These are phyloP conservation scores for Exserohilum rostratum DNA, from an alignment of 2,329 filamentous ascomycete species.

Conservation along the genomic window DNA sequence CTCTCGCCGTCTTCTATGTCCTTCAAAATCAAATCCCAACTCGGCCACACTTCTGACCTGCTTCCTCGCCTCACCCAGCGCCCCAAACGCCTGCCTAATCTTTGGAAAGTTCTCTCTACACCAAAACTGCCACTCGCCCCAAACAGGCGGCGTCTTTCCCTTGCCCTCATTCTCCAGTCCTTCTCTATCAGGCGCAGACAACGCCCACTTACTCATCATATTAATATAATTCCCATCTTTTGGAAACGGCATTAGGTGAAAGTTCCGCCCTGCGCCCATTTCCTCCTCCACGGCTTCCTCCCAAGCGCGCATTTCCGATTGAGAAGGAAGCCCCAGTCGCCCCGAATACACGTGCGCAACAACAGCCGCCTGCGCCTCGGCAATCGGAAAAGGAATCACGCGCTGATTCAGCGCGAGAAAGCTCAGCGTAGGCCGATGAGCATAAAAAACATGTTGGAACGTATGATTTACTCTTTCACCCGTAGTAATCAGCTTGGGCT, in stretches of 20 bases:
- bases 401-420: conserved; percentile 79
- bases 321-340: conserved; percentile 67
- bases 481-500: conserved; percentile 66
- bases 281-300: conserved; percentile 55
- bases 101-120: conserved; percentile 69
- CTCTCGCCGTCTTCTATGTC: background rate
- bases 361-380: conserved; percentile 79
- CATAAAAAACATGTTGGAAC: conserved; percentile 81
- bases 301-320: conserved; percentile 71
- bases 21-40: conserved; percentile 69
- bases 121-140: conserved; percentile 76
- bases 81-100: conserved; percentile 75
- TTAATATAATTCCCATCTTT: conserved; percentile 75
- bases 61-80: conserved; percentile 62
- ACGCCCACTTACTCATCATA: conserved; percentile 67
- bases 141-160: conserved; percentile 72
- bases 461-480: conserved; percentile 74
- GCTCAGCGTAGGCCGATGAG: conserved; percentile 75
- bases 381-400: conserved; percentile 84
- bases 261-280: conserved; percentile 56
- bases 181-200: conserved; percentile 48
- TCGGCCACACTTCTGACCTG: conserved; percentile 70
- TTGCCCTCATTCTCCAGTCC: conserved; percentile 52
- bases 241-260: conserved; percentile 63
- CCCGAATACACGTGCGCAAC: conserved; percentile 80